Conservation (phyloP, 2,329 filamentous ascomycete genomes). For the Dothiorella sarmentorum region DNA sequence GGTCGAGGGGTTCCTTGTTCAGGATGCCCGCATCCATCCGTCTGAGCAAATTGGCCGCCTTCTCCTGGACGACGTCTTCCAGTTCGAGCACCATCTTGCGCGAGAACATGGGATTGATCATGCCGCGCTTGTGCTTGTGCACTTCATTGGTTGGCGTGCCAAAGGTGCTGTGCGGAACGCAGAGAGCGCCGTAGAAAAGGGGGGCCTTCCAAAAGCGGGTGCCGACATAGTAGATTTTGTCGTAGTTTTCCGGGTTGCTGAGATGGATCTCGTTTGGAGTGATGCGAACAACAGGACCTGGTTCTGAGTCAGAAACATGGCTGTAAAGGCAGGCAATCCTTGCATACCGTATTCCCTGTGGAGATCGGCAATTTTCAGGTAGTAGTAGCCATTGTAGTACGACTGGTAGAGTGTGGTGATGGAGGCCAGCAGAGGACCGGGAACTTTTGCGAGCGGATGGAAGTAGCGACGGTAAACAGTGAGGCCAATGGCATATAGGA, state of each 20-base stretch:
- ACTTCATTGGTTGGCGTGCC: constrained; percentile 19
- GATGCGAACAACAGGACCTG: constrained; percentile 22
- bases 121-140: constrained; percentile 18
- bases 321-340: too few relatives aligned
- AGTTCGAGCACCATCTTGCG: constrained; percentile 27
- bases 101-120: constrained; percentile 31
- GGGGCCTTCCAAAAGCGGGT: background rate
- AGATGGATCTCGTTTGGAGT: constrained; percentile 22
- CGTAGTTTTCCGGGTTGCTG: constrained; percentile 20
- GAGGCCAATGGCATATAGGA: background rate
- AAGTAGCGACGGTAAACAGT: constrained; percentile 19
- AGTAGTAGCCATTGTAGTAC: constrained; percentile 22
- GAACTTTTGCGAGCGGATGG: constrained; percentile 20
- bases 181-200: constrained; percentile 19
- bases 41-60: constrained; percentile 23
- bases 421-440: constrained; percentile 16
- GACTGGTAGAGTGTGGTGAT: constrained; percentile 20
- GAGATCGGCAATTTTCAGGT: constrained; percentile 23
- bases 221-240: constrained; percentile 22
- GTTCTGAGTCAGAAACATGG: background rate
- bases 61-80: constrained; percentile 24
- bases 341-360: constrained; percentile 23
- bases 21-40: constrained; percentile 19
- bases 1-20: constrained; percentile 23
- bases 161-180: constrained; percentile 20